phyloP scores from a whole-genome alignment of 2,329 filamentous ascomycete species.

The Colletotrichum noveboracense region DNA sequence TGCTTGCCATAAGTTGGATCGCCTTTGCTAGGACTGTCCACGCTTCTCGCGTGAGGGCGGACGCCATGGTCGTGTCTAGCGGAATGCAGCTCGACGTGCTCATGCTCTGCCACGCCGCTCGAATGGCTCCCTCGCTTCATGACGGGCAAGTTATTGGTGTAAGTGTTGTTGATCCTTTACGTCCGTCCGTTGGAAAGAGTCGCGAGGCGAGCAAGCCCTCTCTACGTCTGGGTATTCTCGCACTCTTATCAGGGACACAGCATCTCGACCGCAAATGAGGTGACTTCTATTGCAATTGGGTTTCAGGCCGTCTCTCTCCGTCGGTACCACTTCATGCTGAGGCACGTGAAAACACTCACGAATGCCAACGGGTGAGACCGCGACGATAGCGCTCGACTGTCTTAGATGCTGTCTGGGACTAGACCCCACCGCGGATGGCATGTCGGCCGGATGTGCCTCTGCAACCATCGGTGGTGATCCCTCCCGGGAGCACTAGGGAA shows the following conservation, averaged over 20 bases:
- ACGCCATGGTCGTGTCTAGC: background rate
- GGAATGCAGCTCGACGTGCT: background rate
- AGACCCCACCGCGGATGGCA: background rate
- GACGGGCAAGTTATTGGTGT: background rate
- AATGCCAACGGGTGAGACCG: background rate
- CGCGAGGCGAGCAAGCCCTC: background rate
- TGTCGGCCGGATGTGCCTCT: background rate
- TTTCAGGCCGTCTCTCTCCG: background rate
- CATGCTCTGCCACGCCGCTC: background rate
- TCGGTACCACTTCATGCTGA: background rate
- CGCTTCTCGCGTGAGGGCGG: background rate
- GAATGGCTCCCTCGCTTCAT: constrained; percentile 8
- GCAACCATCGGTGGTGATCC: background rate
- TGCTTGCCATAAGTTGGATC: constrained; percentile 5
- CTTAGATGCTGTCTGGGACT: constrained; percentile 8
- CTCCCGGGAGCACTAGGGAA: background rate
- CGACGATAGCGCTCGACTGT: background rate
- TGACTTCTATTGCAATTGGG: background rate
- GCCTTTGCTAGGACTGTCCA: background rate
- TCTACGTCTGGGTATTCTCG: background rate
- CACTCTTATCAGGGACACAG: background rate
- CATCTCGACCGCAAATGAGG: background rate
- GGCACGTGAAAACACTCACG: background rate
- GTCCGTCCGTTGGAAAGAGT: background rate
- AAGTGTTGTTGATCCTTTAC: background rate